Conservation (phyloP, 2,329 filamentous ascomycete species). For the Pyrenophora graminea region DNA sequence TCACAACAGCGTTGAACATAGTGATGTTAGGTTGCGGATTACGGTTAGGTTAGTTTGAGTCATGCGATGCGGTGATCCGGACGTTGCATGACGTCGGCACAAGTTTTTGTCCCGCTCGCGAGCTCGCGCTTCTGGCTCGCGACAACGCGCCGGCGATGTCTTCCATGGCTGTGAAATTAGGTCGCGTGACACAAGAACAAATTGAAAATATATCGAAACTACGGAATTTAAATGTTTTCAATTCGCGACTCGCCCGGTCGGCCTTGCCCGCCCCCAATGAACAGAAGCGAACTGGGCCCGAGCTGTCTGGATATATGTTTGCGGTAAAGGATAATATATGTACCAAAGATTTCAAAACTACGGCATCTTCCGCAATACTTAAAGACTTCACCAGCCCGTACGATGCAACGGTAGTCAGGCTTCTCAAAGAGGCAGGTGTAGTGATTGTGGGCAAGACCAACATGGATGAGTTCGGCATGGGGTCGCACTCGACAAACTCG, state of each 20-base stretch:
- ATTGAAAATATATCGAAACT: slow-evolving; percentile 36
- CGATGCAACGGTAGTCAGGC: slow-evolving; percentile 77
- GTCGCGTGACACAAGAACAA: too few relatives aligned
- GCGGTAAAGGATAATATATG: slow-evolving; percentile 59
- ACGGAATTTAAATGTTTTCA: slow-evolving; percentile 47
- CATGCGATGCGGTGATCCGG: too few relatives aligned
- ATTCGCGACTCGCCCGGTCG: slow-evolving; percentile 29
- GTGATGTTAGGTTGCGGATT: too few relatives aligned
- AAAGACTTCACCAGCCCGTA: slow-evolving; percentile 71
- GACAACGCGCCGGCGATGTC: slow-evolving; percentile 29
- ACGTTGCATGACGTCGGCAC: slow-evolving; percentile 18
- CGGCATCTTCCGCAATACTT: slow-evolving; percentile 80
- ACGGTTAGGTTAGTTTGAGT: too few relatives aligned
- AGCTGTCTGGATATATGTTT: slow-evolving; percentile 19
- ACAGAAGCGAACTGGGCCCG: too few relatives aligned
- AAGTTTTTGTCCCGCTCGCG: slow-evolving; percentile 14
- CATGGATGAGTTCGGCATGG: slow-evolving; percentile 96
- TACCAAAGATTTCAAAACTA: slow-evolving; percentile 61
- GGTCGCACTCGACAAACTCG: slow-evolving; percentile 76
- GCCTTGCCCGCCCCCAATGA: slow-evolving; percentile 5
- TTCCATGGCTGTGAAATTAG: slow-evolving; percentile 8
- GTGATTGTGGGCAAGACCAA: slow-evolving; percentile 79
- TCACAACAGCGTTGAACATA: too few relatives aligned
- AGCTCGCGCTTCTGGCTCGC: slow-evolving; percentile 7
- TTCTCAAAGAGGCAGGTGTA: slow-evolving; percentile 67